Base-by-base conservation (phyloP, 1,284 basidiomycete species). In the Austroboletus niveus region DNA sequence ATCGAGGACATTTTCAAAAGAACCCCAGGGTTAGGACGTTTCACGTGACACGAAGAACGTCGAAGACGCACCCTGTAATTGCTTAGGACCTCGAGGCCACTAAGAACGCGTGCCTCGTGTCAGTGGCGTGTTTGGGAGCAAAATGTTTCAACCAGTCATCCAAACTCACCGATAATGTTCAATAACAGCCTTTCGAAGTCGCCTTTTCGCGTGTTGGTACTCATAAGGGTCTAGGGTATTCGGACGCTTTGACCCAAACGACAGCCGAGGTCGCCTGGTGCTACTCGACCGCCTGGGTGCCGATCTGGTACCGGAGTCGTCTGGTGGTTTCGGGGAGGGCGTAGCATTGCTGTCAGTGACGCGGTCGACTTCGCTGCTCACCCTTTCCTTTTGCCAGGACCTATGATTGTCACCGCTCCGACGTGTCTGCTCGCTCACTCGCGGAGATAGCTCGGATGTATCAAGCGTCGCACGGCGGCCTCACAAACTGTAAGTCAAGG, bases 121-220 rank as follows among this genome's bases (percentile, higher is more conserved):
- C 8, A 59, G 56, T 30, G 36, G 44, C 44, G 32, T 58, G 43
- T 41, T 39, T 10, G 14, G n/a, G 12, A 47, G 8, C 42, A 20
- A 48, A 9, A 47, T 30, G n/a, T 15, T 15, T 15, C 32, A 22
- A 14, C n/a, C 17, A 5, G 39, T 36, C 4, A 22, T 36, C 20
- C 40, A 29, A 46, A 56, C 53, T 43, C 68, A 86, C 79, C 87
- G 82, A 71, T 96, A 95, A 66, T 89, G 89, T 64, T 96, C 94
- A 51, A 89, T 59, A 4, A 91, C 80, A 1, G 94, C 94, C 47
- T 81, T 85, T 64, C 89, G 89, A 52, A 97, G 74, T 59, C 86
- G 85, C 66, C 87, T 87, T 70, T 89, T 92, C 30, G 93, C 92
- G 48, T 84, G 78, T 43, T 84, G 75, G 69, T 95, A 98, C 49